Base-by-base conservation (phyloP, 2,329 filamentous ascomycete species). In the Aspergillus flavus region DNA sequence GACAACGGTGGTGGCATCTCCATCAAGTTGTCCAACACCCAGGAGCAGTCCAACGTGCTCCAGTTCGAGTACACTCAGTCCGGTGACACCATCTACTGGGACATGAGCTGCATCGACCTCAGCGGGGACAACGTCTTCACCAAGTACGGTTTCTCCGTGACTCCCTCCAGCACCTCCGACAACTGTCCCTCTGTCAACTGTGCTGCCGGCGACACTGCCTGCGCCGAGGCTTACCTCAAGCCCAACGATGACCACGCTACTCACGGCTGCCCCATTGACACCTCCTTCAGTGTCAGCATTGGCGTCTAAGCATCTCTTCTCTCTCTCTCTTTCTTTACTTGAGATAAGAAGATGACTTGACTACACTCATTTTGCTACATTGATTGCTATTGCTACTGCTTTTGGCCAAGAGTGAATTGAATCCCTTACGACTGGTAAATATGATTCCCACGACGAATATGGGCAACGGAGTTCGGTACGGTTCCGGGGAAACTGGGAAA, bases 191-290 rank as follows among this genome's bases (percentile, higher is more conserved):
- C 65, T 39, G 76, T 77, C 57, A 68, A 68, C 61, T 81, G 79
- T 69, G 53, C 61, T 34, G 72, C 78, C 26, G 78, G 78, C 45
- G 77, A 78, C 55, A 32, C 58, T 26, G 63, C 67, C 23, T 81
- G 79, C 67, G 68, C 73, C 21, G 73, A 74, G 58, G 79, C 77
- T 54, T 81, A 81, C 69, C 73, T 79, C 68, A 61, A 75, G 64
- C 77, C 77, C 19, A 69, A 72, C 32, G 79, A 80, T 69, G 71
- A 80, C 71, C 71, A 75, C 45, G 79, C 79, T 45, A 81, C 79
- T 53, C 76, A 80, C 65, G 75, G 76, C 61, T 81, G 79, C 71
- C 71, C 75, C 52, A 71, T 75, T 61, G 54, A 71, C 63, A 73
- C 76, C 57, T 68, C 70, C 58, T 73, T 81, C 59, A 64, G 66